Conservation (phyloP, 2,329 filamentous ascomycete species). For the Diaporthe caulivora region DNA sequence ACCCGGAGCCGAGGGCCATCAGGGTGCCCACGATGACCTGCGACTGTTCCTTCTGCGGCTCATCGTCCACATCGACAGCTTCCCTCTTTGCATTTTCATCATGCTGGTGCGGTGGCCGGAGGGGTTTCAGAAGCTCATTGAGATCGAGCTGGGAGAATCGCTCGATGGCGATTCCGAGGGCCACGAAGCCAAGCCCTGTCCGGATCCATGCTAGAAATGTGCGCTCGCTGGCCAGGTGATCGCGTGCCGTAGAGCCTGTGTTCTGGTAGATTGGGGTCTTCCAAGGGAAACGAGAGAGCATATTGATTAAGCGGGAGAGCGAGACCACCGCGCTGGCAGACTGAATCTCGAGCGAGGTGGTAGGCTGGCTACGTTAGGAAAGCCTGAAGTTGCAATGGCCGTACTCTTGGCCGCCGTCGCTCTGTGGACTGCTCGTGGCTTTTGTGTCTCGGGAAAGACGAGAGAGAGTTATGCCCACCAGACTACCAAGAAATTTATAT, state of each 20-base stretch:
- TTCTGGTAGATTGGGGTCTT: constrained; percentile 53
- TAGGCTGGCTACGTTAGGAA: background rate
- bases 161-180: constrained; percentile 62
- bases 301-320: background rate
- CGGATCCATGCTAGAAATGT: constrained; percentile 66
- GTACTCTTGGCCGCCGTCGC: background rate
- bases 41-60: constrained; percentile 47
- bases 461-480: background rate
- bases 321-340: no score
- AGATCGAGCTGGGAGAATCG: constrained; percentile 60
- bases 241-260: constrained; percentile 62
- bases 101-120: constrained; percentile 41
- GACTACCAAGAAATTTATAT: no score
- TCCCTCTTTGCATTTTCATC: constrained; percentile 33
- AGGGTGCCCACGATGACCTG: constrained; percentile 55
- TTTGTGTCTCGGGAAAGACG: background rate
- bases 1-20: constrained; percentile 58
- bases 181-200: constrained; percentile 64
- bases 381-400: background rate
- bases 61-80: constrained; percentile 28
- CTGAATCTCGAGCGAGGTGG: background rate
- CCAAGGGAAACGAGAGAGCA: constrained; percentile 38
- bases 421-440: background rate
- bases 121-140: constrained; percentile 45
- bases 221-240: constrained; percentile 66